These are phyloP conservation scores for Heritiera fomes DNA, from an alignment of 345 rosid species.

Conservation along the genomic window DNA sequence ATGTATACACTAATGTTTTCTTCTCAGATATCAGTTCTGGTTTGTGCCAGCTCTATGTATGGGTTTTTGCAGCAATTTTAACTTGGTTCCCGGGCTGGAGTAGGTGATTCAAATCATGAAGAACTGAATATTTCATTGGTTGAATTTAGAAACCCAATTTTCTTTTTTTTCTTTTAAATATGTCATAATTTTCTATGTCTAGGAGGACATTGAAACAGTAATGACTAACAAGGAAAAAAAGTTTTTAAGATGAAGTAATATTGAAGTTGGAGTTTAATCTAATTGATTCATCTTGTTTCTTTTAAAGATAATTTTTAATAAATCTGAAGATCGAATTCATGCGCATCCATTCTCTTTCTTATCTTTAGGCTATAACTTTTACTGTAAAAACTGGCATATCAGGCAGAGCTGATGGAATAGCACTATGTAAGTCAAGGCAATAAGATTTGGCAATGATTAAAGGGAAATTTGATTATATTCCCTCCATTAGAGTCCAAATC, in stretches of 20 bases:
- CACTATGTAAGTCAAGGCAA: constrained; percentile 9
- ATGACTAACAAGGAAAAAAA: neutral
- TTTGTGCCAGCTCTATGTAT: neutral
- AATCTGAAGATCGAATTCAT: no score
- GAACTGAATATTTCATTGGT: neutral
- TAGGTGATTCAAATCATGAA: neutral
- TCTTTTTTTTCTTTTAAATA: neutral
- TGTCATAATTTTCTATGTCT: neutral
- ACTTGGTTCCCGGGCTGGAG: neutral
- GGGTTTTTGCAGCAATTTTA: neutral
- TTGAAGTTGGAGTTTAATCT: no score
- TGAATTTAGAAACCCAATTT: neutral
- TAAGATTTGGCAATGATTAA: constrained; percentile 4
- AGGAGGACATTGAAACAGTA: neutral
- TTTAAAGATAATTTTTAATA: no score
- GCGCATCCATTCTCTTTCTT: no score
- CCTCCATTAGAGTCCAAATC: neutral
- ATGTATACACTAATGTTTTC: neutral
- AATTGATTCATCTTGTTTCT: no score
- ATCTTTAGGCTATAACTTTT: no score
- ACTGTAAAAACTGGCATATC: neutral
- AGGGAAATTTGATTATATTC: neutral
- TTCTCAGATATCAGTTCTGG: neutral
- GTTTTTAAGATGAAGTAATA: neutral
- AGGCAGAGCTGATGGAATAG: neutral